Evolutionary conservation across 1,139 yeast genomes (phyloP), one percentile per base, ranked within the genome.

Genomic region (Lodderomyces metapsilosis): DNA sequence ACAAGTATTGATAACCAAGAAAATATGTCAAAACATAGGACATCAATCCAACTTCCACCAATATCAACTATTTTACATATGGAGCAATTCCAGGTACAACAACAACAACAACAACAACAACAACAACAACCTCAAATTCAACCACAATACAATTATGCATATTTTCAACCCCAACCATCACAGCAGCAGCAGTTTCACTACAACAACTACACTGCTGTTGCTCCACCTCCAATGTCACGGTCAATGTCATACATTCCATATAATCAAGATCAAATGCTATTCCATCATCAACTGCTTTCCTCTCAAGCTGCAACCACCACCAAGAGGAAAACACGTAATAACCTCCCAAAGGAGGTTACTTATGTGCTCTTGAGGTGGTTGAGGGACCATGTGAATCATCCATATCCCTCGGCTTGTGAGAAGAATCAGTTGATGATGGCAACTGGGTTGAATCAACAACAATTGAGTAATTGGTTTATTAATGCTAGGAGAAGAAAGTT

Each of bases 381-480:
- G 41, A 76, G 84, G 52, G 82, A 83, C 39, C 95, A 92, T 61
- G 67, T 89, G 50, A 84, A 86, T 52, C 95, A 91, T 58, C 98
- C 98, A 12, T 91, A 91, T 61, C 98, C 98, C 5, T 87, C 89
- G 47, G 87, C 91, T 40, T 84, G 85, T 49, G 97, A 91, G 57
- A 92, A 92, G 66, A 75, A 80, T 50, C 86, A 84, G 53, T 71
- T 92, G 50, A 80, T 89, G 74, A 71, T 77, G 53, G 77, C 80
- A 57, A 92, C 98, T 0, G 96, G 97, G 0, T 75, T 92, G 55
- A 86, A 91, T 47, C 82, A 87, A 61, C 95, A 89, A 52, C 98
- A 92, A 62, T 75, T 92, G 47, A 83, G 94, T 49, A 92, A 92
- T 61, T 92, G 98, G 98, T 92, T 92, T 59, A 92, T 92, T 55